Base-by-base conservation (phyloP, 352 stramenopile species). In the Globisporangium spiculum region DNA sequence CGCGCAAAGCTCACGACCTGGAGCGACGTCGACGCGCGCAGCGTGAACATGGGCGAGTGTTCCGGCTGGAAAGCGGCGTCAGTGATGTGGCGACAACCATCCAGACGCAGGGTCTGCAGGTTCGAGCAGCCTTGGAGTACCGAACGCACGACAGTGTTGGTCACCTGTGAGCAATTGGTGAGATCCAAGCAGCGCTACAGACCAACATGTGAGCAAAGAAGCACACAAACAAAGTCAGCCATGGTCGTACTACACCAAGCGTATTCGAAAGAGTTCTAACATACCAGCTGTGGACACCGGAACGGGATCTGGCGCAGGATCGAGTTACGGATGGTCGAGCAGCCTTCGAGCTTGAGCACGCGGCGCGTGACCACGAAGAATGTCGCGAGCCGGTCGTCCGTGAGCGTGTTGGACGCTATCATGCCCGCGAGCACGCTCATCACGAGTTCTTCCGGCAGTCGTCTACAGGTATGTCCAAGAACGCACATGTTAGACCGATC, bases 41-140 rank as follows among this genome's bases (percentile, higher is more conserved):
- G 66, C 8, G 79, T 81, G 54, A 88, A 89, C 59, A 88, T 84
- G 3, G 86, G 84, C 22, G 84, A 83, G 74, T 92, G 84, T 34
- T 95, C 86, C 5, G 84, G 84, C 75, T 95, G 87, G 77, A 96
- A 96, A 12, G 89, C 89, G 2, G 87, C 86, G 66, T 96, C 89
- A 0, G 89, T 96, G 75, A 95, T 92, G 72, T 95, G 87, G 63
- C 86, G 84, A 62, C 87, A 95, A 66, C 86, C 88, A 72, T 94
- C 89, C 46, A 96, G 73, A n/a, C 86, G 83, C 65, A 96, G 72
- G 44, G 80, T 88, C 76, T 94, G 85, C 55, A 96, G 74, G 44
- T 78, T 79, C 55, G 81, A 72, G 68, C 89, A 96, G 10, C 86
- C 86, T 61, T 94, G 89, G 36, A 96, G 71, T 61, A 95, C 80